A percentile compares a stretch with the other conserved stretches of the same genome.
phyloP scores from a whole-genome alignment of 371 early-diverging fungal genomes.

The Catenaria anguillulae region DNA sequence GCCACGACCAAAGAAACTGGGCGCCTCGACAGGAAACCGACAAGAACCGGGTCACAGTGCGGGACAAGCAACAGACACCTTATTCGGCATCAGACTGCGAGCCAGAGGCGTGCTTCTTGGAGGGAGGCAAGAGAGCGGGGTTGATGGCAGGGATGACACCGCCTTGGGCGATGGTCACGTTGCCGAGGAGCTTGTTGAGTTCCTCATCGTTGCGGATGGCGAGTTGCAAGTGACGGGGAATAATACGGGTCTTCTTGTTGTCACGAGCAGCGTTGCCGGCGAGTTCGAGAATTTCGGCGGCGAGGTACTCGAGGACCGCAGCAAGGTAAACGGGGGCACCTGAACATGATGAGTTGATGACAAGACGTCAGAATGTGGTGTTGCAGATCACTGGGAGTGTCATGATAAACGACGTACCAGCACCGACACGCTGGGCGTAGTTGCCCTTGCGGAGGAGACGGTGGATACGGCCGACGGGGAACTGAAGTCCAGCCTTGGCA shows the following conservation, averaged over 20 bases:
- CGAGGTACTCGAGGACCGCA: slow-evolving; percentile 92
- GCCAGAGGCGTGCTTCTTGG: background rate
- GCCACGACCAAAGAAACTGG: too few relatives aligned
- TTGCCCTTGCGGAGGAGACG: slow-evolving; percentile 87
- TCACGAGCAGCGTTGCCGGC: slow-evolving; percentile 61
- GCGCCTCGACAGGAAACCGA: too few relatives aligned
- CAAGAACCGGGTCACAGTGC: too few relatives aligned
- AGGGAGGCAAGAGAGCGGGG: slow-evolving; percentile 2
- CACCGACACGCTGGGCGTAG: slow-evolving; percentile 89
- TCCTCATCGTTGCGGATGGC: slow-evolving; percentile 95
- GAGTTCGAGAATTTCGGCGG: slow-evolving; percentile 44
- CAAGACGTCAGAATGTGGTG: too few relatives aligned
- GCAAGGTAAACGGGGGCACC: slow-evolving; percentile 91
- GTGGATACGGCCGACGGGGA: slow-evolving; percentile 95
- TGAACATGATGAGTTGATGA: too few relatives aligned
- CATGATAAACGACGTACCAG: too few relatives aligned
- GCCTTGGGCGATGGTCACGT: slow-evolving; percentile 75
- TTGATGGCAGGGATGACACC: slow-evolving; percentile 72
- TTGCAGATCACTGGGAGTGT: too few relatives aligned
- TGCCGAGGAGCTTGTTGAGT: slow-evolving; percentile 83
- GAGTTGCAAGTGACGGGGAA: slow-evolving; percentile 74
- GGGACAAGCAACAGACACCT: too few relatives aligned
- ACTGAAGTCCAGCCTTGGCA: slow-evolving; percentile 75
- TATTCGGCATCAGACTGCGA: slow-evolving; percentile 1
- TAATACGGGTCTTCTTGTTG: slow-evolving; percentile 90